phyloP scores from a whole-genome alignment of 129 eudicot genomes.

The Erigeron canadensis region DNA sequence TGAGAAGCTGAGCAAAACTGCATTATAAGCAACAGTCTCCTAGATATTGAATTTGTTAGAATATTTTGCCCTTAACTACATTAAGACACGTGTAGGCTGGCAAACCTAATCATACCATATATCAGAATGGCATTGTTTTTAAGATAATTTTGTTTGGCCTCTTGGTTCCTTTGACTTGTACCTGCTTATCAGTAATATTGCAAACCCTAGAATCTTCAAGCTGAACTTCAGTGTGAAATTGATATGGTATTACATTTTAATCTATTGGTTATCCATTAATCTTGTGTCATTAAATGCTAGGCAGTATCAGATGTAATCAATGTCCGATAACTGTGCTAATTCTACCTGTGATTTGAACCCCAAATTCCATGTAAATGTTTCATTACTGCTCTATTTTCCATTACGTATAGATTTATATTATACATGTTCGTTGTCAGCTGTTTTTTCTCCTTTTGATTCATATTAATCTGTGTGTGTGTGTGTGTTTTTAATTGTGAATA shows the following conservation, averaged over 20 bases:
- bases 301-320: constrained; percentile 2
- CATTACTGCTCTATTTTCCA: neutral
- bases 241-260: neutral
- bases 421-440: no score
- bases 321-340: neutral
- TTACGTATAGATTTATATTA: neutral
- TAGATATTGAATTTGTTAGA: neutral
- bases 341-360: neutral
- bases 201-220: neutral
- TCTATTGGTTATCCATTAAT: neutral
- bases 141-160: neutral
- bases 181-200: neutral
- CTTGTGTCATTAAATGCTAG: neutral
- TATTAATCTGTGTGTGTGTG: neutral
- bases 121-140: neutral
- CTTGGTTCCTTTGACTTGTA: neutral
- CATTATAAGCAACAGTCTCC: no score
- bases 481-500: no score
- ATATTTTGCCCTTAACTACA: no score
- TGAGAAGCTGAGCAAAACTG: neutral
- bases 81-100: neutral
- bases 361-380: neutral
- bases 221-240: neutral
- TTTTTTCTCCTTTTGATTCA: no score
- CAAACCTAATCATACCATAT: neutral